phyloP scores from a whole-genome alignment of 1,284 basidiomycete genomes.

The Chalciporus piperatoides region DNA sequence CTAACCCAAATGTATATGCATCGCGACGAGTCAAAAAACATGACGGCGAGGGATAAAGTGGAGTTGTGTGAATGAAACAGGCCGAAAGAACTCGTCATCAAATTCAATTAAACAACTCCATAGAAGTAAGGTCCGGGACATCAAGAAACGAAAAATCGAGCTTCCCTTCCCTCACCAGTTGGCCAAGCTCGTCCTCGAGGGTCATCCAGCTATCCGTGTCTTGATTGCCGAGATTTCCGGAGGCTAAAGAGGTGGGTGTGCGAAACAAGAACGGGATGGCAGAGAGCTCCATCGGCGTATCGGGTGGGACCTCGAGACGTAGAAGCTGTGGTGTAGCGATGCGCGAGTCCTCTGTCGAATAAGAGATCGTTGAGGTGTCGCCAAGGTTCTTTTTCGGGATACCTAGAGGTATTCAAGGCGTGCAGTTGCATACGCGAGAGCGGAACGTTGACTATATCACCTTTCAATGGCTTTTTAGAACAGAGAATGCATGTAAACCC shows the following conservation, averaged over 20 bases:
- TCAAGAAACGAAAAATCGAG: constrained; percentile 32
- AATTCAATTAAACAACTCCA: constrained; percentile 17
- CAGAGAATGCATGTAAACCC: constrained; percentile 24
- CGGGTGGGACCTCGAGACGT: constrained; percentile 17
- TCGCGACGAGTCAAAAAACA: neutral
- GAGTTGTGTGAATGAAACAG: neutral
- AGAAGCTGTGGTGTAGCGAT: neutral
- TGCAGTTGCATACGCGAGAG: constrained; percentile 17
- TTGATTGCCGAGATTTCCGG: neutral
- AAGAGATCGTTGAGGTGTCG: neutral
- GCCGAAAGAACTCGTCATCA: constrained; percentile 1
- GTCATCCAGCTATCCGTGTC: constrained; percentile 12
- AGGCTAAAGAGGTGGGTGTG: constrained; percentile 18
- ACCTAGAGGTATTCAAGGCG: constrained; percentile 9
- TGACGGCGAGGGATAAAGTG: neutral
- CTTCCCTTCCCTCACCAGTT: constrained; percentile 21
- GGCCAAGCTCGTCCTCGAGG: constrained; percentile 23
- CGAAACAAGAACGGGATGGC: constrained; percentile 33
- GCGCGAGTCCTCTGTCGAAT: neutral
- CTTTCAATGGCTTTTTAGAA: constrained; percentile 16
- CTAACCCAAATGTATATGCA: too few relatives aligned
- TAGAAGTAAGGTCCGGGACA: constrained; percentile 14
- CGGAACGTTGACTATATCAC: constrained; percentile 17
- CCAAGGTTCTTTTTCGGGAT: constrained; percentile 7
- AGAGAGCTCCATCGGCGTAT: constrained; percentile 26